Evolutionary conservation across 768 basidiomycete genomes (phyloP), one percentile per base, ranked within the genome.

Genomic region (Melanogaster broomeanus): DNA sequence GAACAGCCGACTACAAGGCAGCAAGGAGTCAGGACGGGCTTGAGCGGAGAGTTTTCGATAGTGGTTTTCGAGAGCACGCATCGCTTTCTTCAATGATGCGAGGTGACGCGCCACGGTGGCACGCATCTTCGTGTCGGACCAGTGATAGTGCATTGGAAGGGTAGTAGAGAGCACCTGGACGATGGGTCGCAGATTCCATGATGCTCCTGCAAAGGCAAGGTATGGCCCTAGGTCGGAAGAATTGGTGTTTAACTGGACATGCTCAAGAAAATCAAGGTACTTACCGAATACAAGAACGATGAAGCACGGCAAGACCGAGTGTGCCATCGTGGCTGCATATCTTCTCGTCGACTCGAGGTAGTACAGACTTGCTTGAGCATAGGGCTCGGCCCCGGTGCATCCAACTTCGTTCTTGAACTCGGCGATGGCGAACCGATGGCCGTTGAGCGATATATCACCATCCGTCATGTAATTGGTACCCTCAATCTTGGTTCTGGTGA

Each of bases 1-100:
- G 44, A 53, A 46, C 22, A 45, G 11, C 11, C 43, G 30, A 11
- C 24, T 22, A 5, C 28, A 28, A n/a, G 16, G 5, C 3, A 15
- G 6, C 13, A n/a, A n/a, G n/a, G 34, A 31, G 19, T 51, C 43
- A 51, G 48, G 50, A 54, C 45, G 43, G 43, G 44, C 48, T n/a
- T n/a, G n/a, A 35, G 40, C 39, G 8, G 6, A 28, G 28, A 58
- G 49, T 16, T 1, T 42, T 22, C 54, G 19, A 50, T 70, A 70
- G 51, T 65, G 67, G 16, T 53, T 37, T 27, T 52, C 24, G 31
- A 70, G 51, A 25, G 59, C 37, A 42, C 37, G 51, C 37, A 66
- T 40, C 7, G 69, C 69, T 18, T 60, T 57, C 53, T 53, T 56
- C 18, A 68, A 44, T 27, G 69, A 65, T 27, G 56, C 62, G 24